A percentile compares a stretch with the other conserved stretches of the same genome.
Conservation (phyloP, 179 eudicot species). For the Pouteria campechiana region DNA sequence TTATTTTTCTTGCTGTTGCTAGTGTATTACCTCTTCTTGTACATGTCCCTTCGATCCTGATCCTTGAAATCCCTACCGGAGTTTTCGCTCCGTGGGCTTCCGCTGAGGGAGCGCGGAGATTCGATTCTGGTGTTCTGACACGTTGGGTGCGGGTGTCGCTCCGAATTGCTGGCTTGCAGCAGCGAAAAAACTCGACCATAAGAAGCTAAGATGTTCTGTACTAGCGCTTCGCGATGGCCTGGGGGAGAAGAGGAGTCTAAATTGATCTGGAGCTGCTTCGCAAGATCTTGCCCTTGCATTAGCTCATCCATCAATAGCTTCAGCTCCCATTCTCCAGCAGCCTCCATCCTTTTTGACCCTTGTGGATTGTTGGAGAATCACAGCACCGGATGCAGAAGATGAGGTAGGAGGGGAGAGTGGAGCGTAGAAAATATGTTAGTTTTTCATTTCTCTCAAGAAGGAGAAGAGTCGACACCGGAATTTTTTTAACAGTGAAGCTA, state of each 20-base stretch:
- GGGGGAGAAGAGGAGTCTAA: constrained; percentile 12
- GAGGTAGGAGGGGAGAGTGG: neutral
- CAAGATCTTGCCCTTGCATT: constrained; percentile 50
- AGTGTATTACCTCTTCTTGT: constrained; percentile 53
- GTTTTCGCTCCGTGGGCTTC: constrained; percentile 51
- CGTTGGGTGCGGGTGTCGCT: neutral
- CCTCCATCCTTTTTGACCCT: no score
- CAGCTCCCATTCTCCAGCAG: constrained; percentile 7
- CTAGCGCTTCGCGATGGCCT: constrained; percentile 17
- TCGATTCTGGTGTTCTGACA: constrained; percentile 6
- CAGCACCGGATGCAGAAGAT: neutral
- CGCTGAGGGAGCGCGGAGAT: constrained; percentile 39
- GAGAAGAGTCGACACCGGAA: no score
- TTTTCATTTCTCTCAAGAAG: no score
- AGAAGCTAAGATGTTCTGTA: constrained; percentile 30
- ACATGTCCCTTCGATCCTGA: constrained; percentile 10
- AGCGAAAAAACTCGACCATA: constrained; percentile 37
- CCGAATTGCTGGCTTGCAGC: constrained; percentile 3
- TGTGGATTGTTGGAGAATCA: constrained; percentile 1
- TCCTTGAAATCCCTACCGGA: constrained; percentile 31
- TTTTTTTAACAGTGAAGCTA: no score
- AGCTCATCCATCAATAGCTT: constrained; percentile 36
- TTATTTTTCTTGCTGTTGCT: no score
- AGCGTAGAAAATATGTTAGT: no score
- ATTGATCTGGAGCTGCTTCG: constrained; percentile 43